These are phyloP conservation scores for Alternaria sp. DNA, from an alignment of 2,329 filamentous ascomycete genomes.

Conservation along the genomic window DNA sequence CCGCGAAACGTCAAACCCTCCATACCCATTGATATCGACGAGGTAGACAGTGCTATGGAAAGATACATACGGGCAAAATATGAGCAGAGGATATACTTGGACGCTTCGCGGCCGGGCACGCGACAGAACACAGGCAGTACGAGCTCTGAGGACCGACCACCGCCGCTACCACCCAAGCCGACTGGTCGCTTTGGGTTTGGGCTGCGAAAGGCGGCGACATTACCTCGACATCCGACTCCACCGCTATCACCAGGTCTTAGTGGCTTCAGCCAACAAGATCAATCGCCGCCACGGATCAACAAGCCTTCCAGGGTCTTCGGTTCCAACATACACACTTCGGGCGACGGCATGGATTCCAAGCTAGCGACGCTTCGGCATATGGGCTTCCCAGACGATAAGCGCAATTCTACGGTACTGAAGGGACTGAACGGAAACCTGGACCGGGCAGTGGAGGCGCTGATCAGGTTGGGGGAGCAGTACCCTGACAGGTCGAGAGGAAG, in stretches of 20 bases:
- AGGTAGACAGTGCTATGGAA: conserved; percentile 94
- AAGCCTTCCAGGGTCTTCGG: conserved; percentile 75
- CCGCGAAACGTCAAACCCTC: conserved; percentile 82
- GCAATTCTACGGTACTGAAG: conserved; percentile 82
- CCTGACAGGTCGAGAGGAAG: conserved; percentile 55
- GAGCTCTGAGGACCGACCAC: conserved; percentile 64
- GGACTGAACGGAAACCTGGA: conserved; percentile 86
- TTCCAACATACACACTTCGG: conserved; percentile 65
- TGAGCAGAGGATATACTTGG: conserved; percentile 67
- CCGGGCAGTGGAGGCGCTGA: conserved; percentile 82
- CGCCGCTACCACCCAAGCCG: conserved; percentile 67
- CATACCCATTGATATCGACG: conserved; percentile 88
- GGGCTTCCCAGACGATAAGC: conserved; percentile 86
- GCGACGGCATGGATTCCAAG: conserved; percentile 76
- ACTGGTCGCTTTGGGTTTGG: conserved; percentile 69
- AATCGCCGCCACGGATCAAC: conserved; percentile 58
- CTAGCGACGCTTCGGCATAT: conserved; percentile 81
- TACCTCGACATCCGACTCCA: conserved; percentile 66
- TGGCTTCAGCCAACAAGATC: conserved; percentile 41
- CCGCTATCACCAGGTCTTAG: conserved; percentile 46
- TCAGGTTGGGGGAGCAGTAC: conserved; percentile 75
- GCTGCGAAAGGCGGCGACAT: conserved; percentile 74
- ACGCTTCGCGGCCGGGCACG: conserved; percentile 52
- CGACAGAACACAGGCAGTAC: conserved; percentile 66
- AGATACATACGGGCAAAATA: conserved; percentile 96